A percentile compares a stretch with the other conserved stretches of the same genome.
Conservation (phyloP, 2,329 filamentous ascomycete genomes). For the Aspergillus sp. region DNA sequence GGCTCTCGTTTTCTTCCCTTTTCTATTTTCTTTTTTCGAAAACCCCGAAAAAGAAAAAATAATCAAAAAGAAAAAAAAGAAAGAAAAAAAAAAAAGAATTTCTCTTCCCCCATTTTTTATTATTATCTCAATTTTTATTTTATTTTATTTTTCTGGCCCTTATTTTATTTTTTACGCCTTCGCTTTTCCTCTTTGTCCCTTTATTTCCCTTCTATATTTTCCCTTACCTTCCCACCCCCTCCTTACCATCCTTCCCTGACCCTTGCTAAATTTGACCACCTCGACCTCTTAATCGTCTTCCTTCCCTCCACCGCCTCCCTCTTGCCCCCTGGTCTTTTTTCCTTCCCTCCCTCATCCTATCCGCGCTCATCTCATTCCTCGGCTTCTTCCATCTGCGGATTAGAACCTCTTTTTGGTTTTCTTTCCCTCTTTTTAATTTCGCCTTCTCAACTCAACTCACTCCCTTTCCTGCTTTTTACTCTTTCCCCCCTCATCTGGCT, state of each 20-base stretch:
- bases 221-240: constrained; percentile 16
- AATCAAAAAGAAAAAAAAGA: too few relatives aligned
- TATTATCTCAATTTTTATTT: constrained; percentile 14
- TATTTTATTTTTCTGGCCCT: constrained; percentile 16
- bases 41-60: too few relatives aligned
- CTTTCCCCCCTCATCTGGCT: constrained; percentile 6
- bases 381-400: constrained; percentile 18
- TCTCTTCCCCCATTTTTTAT: constrained; percentile 8
- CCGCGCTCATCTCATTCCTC: constrained; percentile 17
- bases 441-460: constrained; percentile 5
- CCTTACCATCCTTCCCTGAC: constrained; percentile 24
- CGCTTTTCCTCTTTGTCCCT: constrained; percentile 15
- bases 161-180: constrained; percentile 20
- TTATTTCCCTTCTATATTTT: constrained; percentile 15
- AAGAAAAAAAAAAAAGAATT: not conserved
- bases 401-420: constrained; percentile 19
- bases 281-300: constrained; percentile 19
- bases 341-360: constrained; percentile 12
- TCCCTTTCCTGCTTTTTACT: not conserved
- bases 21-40: constrained; percentile 1
- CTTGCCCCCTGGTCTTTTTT: constrained; percentile 17
- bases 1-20: constrained; percentile 25
- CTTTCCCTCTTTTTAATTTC: constrained; percentile 10
- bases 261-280: constrained; percentile 22
- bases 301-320: constrained; percentile 19